Percentiles rank a stretch among this genome's conserved stretches.
Evolutionary conservation across 306 rosid species (phyloP).

Genomic region (Prunus campanulata): DNA sequence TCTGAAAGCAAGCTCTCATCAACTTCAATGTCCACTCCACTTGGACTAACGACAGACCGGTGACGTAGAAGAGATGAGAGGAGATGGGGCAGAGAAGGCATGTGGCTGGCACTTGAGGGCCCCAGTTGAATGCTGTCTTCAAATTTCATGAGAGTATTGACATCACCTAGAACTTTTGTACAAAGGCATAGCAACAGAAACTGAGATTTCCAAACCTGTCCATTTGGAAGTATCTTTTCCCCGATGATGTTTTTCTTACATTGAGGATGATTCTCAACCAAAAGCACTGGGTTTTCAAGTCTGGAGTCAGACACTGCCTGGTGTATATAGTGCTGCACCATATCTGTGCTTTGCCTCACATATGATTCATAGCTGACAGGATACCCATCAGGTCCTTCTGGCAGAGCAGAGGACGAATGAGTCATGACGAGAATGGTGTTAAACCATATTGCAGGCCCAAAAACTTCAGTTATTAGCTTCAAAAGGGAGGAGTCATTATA

Average conservation of each 20-base stretch:
- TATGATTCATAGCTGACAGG: conserved; percentile 64
- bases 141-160: conserved; percentile 69
- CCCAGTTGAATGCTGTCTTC: conserved; percentile 79
- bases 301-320: conserved; percentile 78
- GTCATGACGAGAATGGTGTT: conserved; percentile 89
- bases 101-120: conserved; percentile 43
- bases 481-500: conserved; percentile 53
- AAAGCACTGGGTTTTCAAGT: conserved; percentile 81
- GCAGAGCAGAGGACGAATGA: conserved; percentile 76
- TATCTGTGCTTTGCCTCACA: conserved; percentile 52
- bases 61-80: conserved; percentile 75
- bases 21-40: conserved; percentile 49
- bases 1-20: conserved; percentile 54
- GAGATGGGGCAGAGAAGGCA: conserved; percentile 91
- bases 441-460: conserved; percentile 90
- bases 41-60: conserved; percentile 34
- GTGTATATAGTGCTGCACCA: conserved; percentile 73
- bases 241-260: conserved; percentile 68
- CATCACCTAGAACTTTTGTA: conserved; percentile 80
- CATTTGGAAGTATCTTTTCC: conserved; percentile 93
- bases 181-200: conserved; percentile 76
- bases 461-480: conserved; percentile 76
- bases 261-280: conserved; percentile 92
- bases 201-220: conserved; percentile 91
- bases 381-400: conserved; percentile 75